Conservation (phyloP, 768 basidiomycete genomes). For the Suillus placidus region DNA sequence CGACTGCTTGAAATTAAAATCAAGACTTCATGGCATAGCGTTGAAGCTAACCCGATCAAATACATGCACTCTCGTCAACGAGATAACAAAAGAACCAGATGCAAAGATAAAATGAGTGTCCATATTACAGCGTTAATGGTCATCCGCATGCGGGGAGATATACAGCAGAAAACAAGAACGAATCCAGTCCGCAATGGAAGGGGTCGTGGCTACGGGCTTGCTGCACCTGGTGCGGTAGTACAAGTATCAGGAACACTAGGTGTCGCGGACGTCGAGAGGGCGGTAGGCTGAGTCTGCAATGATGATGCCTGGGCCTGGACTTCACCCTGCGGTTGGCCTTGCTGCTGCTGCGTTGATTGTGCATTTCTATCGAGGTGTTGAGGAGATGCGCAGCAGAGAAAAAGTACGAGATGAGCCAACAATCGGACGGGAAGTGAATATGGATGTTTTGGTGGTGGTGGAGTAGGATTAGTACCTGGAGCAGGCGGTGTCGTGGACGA, state of each 20-base stretch:
- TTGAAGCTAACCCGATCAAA: no score
- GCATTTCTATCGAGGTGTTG: not conserved
- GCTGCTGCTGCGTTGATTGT: not conserved
- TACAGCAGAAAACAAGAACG: not conserved
- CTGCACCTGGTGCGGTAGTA: not conserved
- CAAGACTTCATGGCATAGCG: no score
- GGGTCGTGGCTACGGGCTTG: not conserved
- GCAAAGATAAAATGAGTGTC: not conserved
- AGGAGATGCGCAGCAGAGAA: not conserved
- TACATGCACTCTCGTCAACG: no score
- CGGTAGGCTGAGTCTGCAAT: not conserved
- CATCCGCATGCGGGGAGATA: not conserved
- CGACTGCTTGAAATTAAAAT: no score
- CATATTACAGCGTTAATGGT: not conserved
- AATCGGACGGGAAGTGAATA: not conserved
- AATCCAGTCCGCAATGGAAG: not conserved
- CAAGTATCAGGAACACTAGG: not conserved
- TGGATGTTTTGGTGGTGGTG: not conserved
- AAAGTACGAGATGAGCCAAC: not conserved
- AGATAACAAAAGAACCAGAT: not conserved
- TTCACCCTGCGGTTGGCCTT: not conserved
- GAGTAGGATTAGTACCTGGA: not conserved
- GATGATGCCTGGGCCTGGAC: not conserved
- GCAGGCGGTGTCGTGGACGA: not conserved
- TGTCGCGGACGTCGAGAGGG: not conserved